Evolutionary conservation across 345 rosid genomes (phyloP).

Genomic region (Chamaenerion angustifolium): DNA sequence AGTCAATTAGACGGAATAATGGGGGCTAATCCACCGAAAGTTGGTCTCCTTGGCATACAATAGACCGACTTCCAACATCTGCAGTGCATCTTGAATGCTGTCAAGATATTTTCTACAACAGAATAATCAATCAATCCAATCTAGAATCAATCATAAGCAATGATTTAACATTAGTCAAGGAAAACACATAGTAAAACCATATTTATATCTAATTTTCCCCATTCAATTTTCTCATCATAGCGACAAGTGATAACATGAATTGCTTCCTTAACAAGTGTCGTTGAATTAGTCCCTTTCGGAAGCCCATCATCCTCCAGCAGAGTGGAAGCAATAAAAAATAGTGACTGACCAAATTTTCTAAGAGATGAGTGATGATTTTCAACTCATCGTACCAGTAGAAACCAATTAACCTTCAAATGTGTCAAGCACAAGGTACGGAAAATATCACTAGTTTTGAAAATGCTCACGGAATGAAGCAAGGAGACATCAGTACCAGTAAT

Average conservation of each 20-base stretch:
- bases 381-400: conserved; percentile 86
- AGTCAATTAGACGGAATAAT: conserved; percentile 83
- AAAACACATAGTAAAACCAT: no score
- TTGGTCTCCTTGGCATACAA: conserved; percentile 69
- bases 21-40: conserved; percentile 90
- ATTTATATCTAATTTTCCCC: conserved; percentile 87
- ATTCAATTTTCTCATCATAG: conserved; percentile 89
- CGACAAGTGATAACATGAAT: conserved; percentile 92
- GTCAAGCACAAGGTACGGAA: no score
- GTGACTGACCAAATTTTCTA: conserved; percentile 89
- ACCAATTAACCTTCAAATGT: no score
- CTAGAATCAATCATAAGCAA: conserved; percentile 36
- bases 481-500: no score
- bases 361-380: conserved; percentile 82
- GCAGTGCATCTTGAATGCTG: no score
- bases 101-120: no score
- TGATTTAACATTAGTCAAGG: not conserved
- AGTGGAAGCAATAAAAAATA: conserved; percentile 80
- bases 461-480: no score
- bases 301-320: conserved; percentile 90
- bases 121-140: conserved; percentile 97
- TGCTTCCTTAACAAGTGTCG: conserved; percentile 77
- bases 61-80: conserved; percentile 94
- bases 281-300: conserved; percentile 72
- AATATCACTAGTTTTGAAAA: no score